These are phyloP conservation scores for Candida corydali DNA, from an alignment of 805 yeast genomes.

Conservation along the genomic window DNA sequence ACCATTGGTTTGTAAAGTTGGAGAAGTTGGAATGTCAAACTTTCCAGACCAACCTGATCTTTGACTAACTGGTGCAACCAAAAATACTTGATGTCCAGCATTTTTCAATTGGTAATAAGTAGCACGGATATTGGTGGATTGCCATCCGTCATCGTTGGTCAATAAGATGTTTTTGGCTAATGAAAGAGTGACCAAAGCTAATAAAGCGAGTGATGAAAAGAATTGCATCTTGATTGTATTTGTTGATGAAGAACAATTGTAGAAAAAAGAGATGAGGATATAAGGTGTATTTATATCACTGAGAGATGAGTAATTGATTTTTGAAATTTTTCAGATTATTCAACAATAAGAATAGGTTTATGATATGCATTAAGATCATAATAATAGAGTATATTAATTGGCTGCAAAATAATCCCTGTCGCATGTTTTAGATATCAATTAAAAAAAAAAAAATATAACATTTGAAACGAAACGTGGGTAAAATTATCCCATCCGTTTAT, in stretches of 20 bases:
- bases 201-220: constrained; percentile 52
- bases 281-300: no score
- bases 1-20: constrained; percentile 40
- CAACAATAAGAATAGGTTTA: background rate
- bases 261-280: background rate
- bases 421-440: background rate
- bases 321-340: background rate
- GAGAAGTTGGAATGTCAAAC: constrained; percentile 38
- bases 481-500: background rate
- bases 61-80: constrained; percentile 51
- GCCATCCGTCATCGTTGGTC: constrained; percentile 57
- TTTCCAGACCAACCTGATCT: constrained; percentile 56
- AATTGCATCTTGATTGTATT: constrained; percentile 33
- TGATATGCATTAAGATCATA: background rate
- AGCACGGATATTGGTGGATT: constrained; percentile 53
- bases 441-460: background rate
- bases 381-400: background rate
- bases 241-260: background rate
- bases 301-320: no score
- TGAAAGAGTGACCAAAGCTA: constrained; percentile 22
- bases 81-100: constrained; percentile 47
- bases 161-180: constrained; percentile 22
- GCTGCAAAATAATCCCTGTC: background rate
- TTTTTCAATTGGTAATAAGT: constrained; percentile 43
- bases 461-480: constrained; percentile 1